Evolutionary conservation across 2,329 filamentous ascomycete species (phyloP), one percentile per base, ranked within the genome.

Genomic region (Talaromyces sp.): DNA sequence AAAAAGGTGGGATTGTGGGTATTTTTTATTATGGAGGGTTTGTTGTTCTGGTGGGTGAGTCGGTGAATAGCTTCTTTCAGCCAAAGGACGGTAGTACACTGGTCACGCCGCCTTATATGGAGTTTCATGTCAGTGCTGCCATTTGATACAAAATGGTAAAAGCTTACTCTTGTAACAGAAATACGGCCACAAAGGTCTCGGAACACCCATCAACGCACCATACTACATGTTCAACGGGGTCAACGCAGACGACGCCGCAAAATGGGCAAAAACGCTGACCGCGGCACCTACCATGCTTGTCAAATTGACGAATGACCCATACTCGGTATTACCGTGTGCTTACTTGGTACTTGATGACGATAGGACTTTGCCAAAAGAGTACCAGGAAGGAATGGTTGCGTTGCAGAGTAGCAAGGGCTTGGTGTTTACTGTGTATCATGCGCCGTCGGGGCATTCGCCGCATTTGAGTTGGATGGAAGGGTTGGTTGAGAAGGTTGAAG

Each of bases 261-360:
- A 67, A 29, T 72, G 68, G 67, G 46, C 62, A 19, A 32, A 50
- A 17, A 59, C 38, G 11, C 29, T 59, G 51, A 59, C 57, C 21
- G 57, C 57, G 3, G n/a, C 50, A 9, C 51, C 57, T 2, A 10
- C 31, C 2, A n/a, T 48, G n/a, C 52, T 12, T 11, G 46, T 63
- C 0, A 66, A 62, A 24, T 64, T 76, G 2, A 69, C 67, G 12
- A 73, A 74, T 32, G 65, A 74, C 38, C 65, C 71, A 0, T 75
- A 74, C 31, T 57, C 65, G 3, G 58, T 58, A 0, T 48, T 75
- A 1, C 72, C 72, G 0, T 75, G 71, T 32, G 72, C 70, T 0
- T 75, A 74, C 58, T 46, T 74, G 3, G 64, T 75, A 0, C 41
- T 71, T 0, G 70, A 73, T 24, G 58, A 64, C 0, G 73, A 74